Conservation (phyloP, 2,329 filamentous ascomycete genomes). For the Thyridium curvatum region DNA sequence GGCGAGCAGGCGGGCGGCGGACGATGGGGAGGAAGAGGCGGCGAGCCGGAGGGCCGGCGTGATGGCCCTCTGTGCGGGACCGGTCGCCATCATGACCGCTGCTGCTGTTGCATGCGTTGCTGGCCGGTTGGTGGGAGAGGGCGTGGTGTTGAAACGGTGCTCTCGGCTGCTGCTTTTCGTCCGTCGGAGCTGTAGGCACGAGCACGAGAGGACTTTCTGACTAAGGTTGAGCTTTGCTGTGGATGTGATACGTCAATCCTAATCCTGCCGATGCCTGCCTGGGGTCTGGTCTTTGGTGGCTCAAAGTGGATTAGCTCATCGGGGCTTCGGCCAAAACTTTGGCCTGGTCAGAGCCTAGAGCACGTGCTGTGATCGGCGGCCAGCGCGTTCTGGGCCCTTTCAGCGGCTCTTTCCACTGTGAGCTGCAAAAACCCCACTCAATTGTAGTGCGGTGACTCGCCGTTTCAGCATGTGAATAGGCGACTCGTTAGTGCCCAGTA, state of each 20-base stretch:
- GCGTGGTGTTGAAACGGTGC: background rate
- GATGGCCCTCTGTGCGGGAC: slow-evolving; percentile 16
- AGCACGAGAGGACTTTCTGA: too few species aligned
- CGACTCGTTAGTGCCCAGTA: too few species aligned
- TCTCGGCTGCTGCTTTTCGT: background rate
- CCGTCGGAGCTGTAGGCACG: too few species aligned
- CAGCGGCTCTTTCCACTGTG: too few species aligned
- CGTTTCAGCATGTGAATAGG: too few species aligned
- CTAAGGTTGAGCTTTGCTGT: slow-evolving; percentile 1
- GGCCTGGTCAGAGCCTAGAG: too few species aligned
- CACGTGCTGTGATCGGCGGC: too few species aligned
- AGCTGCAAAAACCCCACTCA: too few species aligned
- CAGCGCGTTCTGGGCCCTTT: too few species aligned
- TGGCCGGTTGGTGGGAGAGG: background rate
- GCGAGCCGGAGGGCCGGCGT: slow-evolving; percentile 12
- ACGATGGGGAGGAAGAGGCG: slow-evolving; percentile 1
- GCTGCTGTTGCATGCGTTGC: background rate
- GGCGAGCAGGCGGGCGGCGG: background rate
- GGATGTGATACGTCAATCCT: slow-evolving; percentile 9
- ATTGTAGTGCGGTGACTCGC: too few species aligned
- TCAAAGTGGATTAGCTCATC: background rate
- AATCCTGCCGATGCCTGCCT: too few species aligned
- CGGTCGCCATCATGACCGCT: slow-evolving; percentile 14
- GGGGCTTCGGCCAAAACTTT: background rate
- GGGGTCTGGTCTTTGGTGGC: too few species aligned